Conservation (phyloP, 257 asterid genomes). For the Plantago ovata region DNA sequence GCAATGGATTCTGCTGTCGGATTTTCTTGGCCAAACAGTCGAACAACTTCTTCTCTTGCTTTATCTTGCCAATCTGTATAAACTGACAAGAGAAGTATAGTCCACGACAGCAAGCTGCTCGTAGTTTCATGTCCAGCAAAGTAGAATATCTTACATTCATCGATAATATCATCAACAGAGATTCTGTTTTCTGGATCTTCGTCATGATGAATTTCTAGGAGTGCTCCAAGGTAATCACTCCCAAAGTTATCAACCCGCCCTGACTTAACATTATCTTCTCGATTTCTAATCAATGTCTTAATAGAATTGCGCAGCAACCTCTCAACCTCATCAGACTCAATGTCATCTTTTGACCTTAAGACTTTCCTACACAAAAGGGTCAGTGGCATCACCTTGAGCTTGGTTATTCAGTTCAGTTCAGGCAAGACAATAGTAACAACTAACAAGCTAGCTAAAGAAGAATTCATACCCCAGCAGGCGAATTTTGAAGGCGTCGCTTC, state of each 20-base stretch:
- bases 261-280: slow-evolving; percentile 16
- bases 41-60: slow-evolving; percentile 46
- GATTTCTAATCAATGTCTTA: slow-evolving; percentile 39
- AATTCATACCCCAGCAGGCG: slow-evolving; percentile 3
- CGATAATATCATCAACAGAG: slow-evolving; percentile 40
- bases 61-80: slow-evolving; percentile 60
- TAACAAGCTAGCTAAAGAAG: background rate
- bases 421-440: background rate
- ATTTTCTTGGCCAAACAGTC: slow-evolving; percentile 23
- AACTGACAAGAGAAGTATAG: slow-evolving; percentile 43
- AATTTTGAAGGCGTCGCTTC: background rate
- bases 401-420: background rate
- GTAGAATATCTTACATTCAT: slow-evolving; percentile 43
- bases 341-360: slow-evolving; percentile 41
- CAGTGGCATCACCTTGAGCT: no score
- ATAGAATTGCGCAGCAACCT: slow-evolving; percentile 25
- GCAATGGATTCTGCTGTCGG: slow-evolving; percentile 56
- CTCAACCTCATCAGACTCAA: slow-evolving; percentile 55
- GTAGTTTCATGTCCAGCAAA: slow-evolving; percentile 52
- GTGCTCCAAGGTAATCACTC: slow-evolving; percentile 50
- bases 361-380: slow-evolving; percentile 26
- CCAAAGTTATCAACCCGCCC: slow-evolving; percentile 27
- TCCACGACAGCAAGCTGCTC: slow-evolving; percentile 47
- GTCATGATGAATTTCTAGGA: slow-evolving; percentile 33
- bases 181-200: slow-evolving; percentile 35